phyloP scores from a whole-genome alignment of 2,329 filamentous ascomycete species.

The Penicillium freii region DNA sequence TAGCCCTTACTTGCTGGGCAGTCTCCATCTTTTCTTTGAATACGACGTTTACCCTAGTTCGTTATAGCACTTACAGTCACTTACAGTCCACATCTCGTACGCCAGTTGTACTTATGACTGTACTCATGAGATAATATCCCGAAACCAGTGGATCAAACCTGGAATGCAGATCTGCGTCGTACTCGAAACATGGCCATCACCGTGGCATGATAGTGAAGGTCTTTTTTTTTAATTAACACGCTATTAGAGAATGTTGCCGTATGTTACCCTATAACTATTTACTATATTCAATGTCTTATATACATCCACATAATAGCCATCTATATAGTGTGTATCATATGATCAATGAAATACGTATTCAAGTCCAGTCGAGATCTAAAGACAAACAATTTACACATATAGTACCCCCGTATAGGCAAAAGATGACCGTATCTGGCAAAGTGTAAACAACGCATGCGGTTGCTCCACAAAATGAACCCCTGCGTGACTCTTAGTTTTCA shows the following conservation, averaged over 20 bases:
- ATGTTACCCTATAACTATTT: not conserved
- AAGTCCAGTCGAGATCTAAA: not conserved
- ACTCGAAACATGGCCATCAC: slow-evolving; percentile 7
- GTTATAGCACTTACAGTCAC: not conserved
- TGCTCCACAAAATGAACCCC: slow-evolving; percentile 8
- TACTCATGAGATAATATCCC: slow-evolving; percentile 19
- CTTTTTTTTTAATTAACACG: not conserved
- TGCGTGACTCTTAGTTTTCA: not conserved
- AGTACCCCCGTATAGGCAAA: not conserved
- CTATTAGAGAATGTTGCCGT: not conserved
- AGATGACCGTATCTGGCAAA: not conserved
- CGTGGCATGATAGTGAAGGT: slow-evolving; percentile 2
- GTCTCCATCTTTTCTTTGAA: not conserved
- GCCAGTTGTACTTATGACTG: slow-evolving; percentile 8
- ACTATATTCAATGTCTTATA: not conserved
- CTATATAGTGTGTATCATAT: not conserved
- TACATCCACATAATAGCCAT: not conserved
- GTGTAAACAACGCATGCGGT: slow-evolving; percentile 1
- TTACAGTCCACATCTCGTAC: not conserved
- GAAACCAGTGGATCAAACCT: slow-evolving; percentile 13
- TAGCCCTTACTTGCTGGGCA: not conserved
- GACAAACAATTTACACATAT: not conserved
- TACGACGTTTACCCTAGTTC: not conserved
- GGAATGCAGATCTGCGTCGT: slow-evolving; percentile 9
- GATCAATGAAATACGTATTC: not conserved